Evolutionary conservation across 2,329 filamentous ascomycete genomes (phyloP).

Genomic region (Fusarium phyllophilum): DNA sequence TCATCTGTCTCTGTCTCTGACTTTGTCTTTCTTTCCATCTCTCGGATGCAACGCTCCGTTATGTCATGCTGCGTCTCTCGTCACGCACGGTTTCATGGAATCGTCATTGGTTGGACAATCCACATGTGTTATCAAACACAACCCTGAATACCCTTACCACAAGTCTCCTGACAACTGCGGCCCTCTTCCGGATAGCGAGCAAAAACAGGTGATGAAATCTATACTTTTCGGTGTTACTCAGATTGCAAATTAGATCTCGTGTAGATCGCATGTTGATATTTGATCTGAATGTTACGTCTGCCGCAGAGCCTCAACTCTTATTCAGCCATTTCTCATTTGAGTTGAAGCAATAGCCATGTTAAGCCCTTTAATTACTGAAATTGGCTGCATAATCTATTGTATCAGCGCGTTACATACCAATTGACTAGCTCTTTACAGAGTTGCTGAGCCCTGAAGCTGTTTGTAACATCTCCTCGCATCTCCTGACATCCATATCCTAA

Average conservation of each 20-base stretch:
- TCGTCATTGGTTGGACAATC: slow-evolving; percentile 10
- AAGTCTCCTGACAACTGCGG: slow-evolving; percentile 29
- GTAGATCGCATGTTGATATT: slow-evolving; percentile 27
- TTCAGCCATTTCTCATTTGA: background rate
- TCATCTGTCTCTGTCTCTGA: slow-evolving; percentile 3
- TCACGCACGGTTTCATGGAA: slow-evolving; percentile 7
- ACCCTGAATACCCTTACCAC: slow-evolving; percentile 25
- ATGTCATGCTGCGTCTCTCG: slow-evolving; percentile 14
- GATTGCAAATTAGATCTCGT: slow-evolving; percentile 24
- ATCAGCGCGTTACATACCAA: background rate
- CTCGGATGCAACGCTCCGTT: slow-evolving; percentile 25
- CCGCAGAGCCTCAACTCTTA: slow-evolving; percentile 27
- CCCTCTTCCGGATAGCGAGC: slow-evolving; percentile 21
- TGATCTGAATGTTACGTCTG: slow-evolving; percentile 7
- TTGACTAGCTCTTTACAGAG: background rate
- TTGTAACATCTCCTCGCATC: background rate
- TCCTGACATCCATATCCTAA: background rate
- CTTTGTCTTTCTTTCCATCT: background rate
- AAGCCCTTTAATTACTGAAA: background rate
- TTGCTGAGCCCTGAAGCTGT: background rate
- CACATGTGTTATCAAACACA: slow-evolving; percentile 6
- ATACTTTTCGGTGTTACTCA: slow-evolving; percentile 14
- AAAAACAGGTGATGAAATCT: slow-evolving; percentile 28
- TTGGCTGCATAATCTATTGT: background rate
- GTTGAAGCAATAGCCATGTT: background rate